Base-by-base conservation (phyloP, 1,284 basidiomycete genomes). In the Cutaneotrichosporon sp. region DNA sequence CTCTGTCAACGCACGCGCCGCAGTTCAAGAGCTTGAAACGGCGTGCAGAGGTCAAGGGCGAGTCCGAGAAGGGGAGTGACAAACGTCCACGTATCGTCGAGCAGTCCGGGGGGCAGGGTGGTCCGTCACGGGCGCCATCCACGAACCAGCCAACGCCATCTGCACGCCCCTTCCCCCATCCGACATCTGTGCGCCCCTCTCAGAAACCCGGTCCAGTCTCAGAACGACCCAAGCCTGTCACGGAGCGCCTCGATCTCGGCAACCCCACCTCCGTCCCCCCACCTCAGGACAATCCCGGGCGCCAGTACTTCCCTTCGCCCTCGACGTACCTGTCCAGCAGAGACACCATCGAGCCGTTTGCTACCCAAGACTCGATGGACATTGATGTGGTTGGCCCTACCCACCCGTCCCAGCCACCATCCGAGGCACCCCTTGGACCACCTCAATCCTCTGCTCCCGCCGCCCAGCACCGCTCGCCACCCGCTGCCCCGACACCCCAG, bases 281-380 rank as follows among this genome's bases (percentile, higher is more conserved):
- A 25, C 51, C 51, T 5, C n/a, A 16, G 3, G 34, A 53, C 20
- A 14, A 3, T 4, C 51, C 51, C 2, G 22, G 11, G 20, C 51
- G 51, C 8, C 34, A 22, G 10, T 33, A 24, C 34, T 34, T 53
- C 18, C 51, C 51, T 6, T 36, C 51, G 20, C 51, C 51, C 2
- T 53, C 51, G 9, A 53, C 51, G 22, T 22, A 11, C 24, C 10
- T 53, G 22, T 53, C 51, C 13, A 53, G 51, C 22, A 53, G 51
- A 42, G 51, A 53, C 20, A 38, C 51, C 22, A 53, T 53, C 51
- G 51, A 53, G 33, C 51, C 51, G 3, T 53, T 53, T 22, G 16
- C 22, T 6, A 53, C 51, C 9, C 51, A 53, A 34, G 50, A 52
- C n/a, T 34, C 33, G n/a, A 24, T 8, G 10, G 34, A 53, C 10